Evolutionary conservation across 2,329 filamentous ascomycete species (phyloP).

Genomic region (Rasamsonia emersonii): DNA sequence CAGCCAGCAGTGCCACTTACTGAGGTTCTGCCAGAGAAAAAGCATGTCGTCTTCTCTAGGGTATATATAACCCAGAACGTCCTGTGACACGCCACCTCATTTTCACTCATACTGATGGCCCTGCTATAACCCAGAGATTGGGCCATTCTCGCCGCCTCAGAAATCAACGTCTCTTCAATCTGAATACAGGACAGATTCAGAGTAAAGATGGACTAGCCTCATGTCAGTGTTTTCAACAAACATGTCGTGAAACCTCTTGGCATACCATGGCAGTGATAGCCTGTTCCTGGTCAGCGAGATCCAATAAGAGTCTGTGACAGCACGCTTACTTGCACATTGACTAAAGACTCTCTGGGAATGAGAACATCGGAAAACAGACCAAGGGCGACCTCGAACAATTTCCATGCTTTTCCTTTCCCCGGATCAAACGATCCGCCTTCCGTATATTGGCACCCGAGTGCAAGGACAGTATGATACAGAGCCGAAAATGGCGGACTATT

Average conservation of each 20-base stretch:
- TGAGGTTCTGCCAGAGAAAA: conserved; percentile 23
- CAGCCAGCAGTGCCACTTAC: conserved; percentile 13
- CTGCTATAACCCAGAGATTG: conserved; percentile 23
- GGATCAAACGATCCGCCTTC: conserved; percentile 32
- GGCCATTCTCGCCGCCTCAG: conserved; percentile 29
- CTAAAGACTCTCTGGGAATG: conserved; percentile 13
- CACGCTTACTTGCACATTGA: conserved; percentile 9
- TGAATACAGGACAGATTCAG: conserved; percentile 26
- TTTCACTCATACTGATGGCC: conserved; percentile 9
- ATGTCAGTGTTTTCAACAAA: too few species aligned
- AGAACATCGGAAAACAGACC: conserved; percentile 27
- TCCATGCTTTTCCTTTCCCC: conserved; percentile 32
- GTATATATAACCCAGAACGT: conserved; percentile 36
- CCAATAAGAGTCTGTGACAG: neutral
- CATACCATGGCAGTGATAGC: conserved; percentile 20
- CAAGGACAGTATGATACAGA: conserved; percentile 32
- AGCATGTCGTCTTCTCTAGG: conserved; percentile 29
- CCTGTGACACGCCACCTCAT: conserved; percentile 12
- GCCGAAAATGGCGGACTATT: conserved; percentile 26
- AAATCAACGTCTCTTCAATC: conserved; percentile 23
- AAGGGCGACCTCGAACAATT: conserved; percentile 30
- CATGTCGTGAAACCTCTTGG: too few species aligned
- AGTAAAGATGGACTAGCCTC: conserved; percentile 27
- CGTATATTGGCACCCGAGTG: conserved; percentile 30
- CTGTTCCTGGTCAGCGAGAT: conserved; percentile 10